These are phyloP conservation scores for Eleusine coracana DNA, from an alignment of 176 grass and related monocot species.

Conservation along the genomic window DNA sequence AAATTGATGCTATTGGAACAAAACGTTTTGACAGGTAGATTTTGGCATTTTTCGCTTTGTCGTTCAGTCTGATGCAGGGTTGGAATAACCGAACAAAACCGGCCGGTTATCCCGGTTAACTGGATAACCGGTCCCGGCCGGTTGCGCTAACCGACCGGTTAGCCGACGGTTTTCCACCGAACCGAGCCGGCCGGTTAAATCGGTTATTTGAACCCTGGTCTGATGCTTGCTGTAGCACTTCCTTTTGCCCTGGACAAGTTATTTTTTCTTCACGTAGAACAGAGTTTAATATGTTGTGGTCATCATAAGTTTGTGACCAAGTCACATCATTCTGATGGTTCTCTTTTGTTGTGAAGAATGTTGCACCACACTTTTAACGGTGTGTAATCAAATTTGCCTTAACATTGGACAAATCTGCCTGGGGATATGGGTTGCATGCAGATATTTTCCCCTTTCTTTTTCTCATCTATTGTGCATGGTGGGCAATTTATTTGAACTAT, in stretches of 20 bases:
- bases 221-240: not conserved
- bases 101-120: too few species aligned
- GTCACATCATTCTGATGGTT: not conserved
- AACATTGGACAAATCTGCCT: not conserved
- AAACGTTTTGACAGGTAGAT: conserved; percentile 76
- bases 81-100: too few species aligned
- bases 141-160: too few species aligned
- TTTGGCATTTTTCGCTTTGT: not conserved
- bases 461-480: not conserved
- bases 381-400: not conserved
- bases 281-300: not conserved
- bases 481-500: not conserved
- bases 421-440: not conserved
- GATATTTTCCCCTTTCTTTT: not conserved
- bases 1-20: conserved; percentile 88
- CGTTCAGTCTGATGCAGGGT: not conserved
- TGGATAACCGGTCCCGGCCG: too few species aligned
- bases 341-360: not conserved
- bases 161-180: too few species aligned
- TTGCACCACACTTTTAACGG: not conserved
- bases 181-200: too few species aligned
- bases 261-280: not conserved
- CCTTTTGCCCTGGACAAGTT: not conserved
- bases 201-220: too few species aligned
- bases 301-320: conserved; percentile 7